These are phyloP conservation scores for Aurinia saxatilis DNA, from an alignment of 345 rosid species.

Conservation along the genomic window DNA sequence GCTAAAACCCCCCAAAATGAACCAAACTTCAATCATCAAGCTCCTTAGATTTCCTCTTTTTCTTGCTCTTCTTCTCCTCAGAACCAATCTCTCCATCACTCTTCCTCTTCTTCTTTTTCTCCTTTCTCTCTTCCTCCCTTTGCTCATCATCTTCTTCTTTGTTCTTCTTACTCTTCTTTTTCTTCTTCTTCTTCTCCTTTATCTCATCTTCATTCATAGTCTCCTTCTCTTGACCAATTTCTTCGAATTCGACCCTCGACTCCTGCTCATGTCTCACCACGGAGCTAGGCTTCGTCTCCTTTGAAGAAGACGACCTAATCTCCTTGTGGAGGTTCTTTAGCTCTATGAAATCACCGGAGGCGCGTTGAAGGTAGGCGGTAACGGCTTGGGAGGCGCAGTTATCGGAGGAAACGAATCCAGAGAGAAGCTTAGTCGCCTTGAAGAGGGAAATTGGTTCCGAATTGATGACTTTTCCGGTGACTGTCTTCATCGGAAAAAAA, in stretches of 20 bases:
- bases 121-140: background rate
- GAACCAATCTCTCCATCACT: constrained; percentile 12
- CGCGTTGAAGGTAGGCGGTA: constrained; percentile 39
- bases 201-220: background rate
- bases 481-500: constrained; percentile 35
- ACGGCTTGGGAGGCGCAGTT: constrained; percentile 51
- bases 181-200: background rate
- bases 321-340: constrained; percentile 31
- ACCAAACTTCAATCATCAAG: constrained; percentile 14
- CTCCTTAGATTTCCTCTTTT: constrained; percentile 32
- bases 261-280: background rate
- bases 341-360: constrained; percentile 35
- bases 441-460: constrained; percentile 27
- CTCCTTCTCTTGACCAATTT: background rate
- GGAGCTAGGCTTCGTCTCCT: constrained; percentile 2
- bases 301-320: constrained; percentile 1
- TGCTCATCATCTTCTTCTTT: background rate
- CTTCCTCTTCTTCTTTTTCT: constrained; percentile 24
- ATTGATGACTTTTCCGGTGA: constrained; percentile 29
- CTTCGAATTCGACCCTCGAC: background rate
- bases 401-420: constrained; percentile 33
- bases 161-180: constrained; percentile 10
- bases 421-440: constrained; percentile 38
- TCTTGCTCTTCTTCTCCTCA: constrained; percentile 34
- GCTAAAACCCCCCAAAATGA: constrained; percentile 3